Evolutionary conservation across 495 filamentous ascomycete species (phyloP), one percentile per base, ranked within the genome.

Genomic region (Tetracladium setigerum): DNA sequence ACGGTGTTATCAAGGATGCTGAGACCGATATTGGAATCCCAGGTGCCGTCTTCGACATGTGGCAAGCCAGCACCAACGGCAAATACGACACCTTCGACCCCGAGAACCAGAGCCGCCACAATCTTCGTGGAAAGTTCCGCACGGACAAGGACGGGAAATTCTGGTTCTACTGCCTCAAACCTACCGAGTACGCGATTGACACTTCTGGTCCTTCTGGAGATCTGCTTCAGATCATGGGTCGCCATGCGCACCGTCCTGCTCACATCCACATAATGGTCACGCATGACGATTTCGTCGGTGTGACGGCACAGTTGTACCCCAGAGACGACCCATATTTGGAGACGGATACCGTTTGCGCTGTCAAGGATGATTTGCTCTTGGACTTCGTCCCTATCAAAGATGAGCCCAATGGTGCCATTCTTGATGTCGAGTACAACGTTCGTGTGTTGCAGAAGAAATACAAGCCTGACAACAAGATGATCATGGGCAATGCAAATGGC

Each of bases 71-170:
- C 14, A 71, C 84, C 66, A 91, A 89, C 72, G 86, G 84, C 61
- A 81, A 83, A 62, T 91, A 91, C 76, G 86, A 91, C 63, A 86
- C 86, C 79, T 83, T 87, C 69, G 86, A 89, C 65, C 84, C 84
- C 19, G 72, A 79, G 30, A 73, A 76, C 69, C 85, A 91, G 74
- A 65, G 68, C 43, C 76, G 79, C 64, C 87, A 88, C 77, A 91
- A 91, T 72, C 75, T 89, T 16, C 78, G 86, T 43, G 86, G 86
- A 64, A 89, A 89, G 70, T 89, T 87, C 76, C 73, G 73, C 53
- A 75, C 79, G 53, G 78, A 89, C 68, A 78, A 76, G 60, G 75
- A 89, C 46, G 86, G 86, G 62, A 71, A 80, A 55, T 91, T 84
- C 71, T 71, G 63, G 60, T 83, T 86, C 68, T 89, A 89, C 77